Base-by-base conservation (phyloP, 176 grass and related monocot species). In the Urochloa ruziziensis region DNA sequence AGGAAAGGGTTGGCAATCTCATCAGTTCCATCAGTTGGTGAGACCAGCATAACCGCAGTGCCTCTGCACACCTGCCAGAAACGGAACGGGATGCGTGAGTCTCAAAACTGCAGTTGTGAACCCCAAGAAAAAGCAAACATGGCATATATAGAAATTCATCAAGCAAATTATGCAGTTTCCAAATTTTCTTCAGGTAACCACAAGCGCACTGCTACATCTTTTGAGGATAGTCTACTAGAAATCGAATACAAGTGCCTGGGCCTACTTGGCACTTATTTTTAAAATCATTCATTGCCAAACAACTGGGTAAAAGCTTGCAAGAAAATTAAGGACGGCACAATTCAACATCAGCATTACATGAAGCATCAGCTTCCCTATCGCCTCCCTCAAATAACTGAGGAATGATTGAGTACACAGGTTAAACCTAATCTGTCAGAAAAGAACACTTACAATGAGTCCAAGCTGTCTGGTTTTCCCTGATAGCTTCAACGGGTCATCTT, bases 11-110 rank as follows among this genome's bases (percentile, higher is more conserved):
- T 97, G 24, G 94, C 90, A 4, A 97, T 97, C 88, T 97, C 88
- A 63, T 97, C 94, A 1, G 94, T 97, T 83, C 94, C 92, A 58
- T 97, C 92, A 27, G 92, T 94, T 19, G 94, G 94, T 63, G 90
- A 97, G n/a, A 97, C 94, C 39, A 97, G 80, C 94, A 97, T 97
- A 29, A 97, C 94, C 10, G 94, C 92, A 3, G 92, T 92, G 57
- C 94, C 94, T 53, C 94, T 92, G 44, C 94, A 97, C 44, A 97
- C 88, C 94, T 97, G 78, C 86, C 83, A 69, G 16, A 75, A 34
- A 57, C 23, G 23, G 28, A 53, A 79, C 18, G 16, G 51, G 21
- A 37, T 21, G 43, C 17, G 21, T 21, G 43, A 9, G 48, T 23
- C 49, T 3, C 10, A 11, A 4, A 36, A 70, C 42, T 52, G 29